Conservation (phyloP, 2,329 filamentous ascomycete species). For the Hirsutella rhossiliensis region DNA sequence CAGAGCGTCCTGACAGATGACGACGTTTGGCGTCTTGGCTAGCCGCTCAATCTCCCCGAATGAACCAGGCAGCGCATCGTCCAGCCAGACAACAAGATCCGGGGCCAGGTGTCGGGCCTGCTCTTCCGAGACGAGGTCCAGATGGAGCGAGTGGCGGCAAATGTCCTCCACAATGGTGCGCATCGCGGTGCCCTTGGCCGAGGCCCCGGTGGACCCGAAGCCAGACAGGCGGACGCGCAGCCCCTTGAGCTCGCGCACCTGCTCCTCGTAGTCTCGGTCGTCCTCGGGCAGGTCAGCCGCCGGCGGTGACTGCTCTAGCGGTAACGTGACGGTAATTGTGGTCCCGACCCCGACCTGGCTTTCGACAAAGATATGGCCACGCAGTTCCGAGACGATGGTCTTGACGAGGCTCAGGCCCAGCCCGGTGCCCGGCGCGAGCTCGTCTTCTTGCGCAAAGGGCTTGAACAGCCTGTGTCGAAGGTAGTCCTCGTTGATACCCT, state of each 20-base stretch:
- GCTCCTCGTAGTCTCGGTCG: slow-evolving; percentile 15
- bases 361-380: slow-evolving; percentile 46
- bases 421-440: slow-evolving; percentile 46
- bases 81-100: slow-evolving; percentile 13
- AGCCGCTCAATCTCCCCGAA: not conserved
- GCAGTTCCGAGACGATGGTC: slow-evolving; percentile 43
- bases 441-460: slow-evolving; percentile 53
- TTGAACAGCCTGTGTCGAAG: slow-evolving; percentile 47
- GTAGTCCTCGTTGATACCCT: slow-evolving; percentile 52
- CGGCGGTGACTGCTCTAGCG: slow-evolving; percentile 8
- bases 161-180: slow-evolving; percentile 9
- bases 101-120: slow-evolving; percentile 6
- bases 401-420: slow-evolving; percentile 55
- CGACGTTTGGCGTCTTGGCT: slow-evolving; percentile 11
- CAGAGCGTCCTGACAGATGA: slow-evolving; percentile 20
- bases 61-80: not conserved
- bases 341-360: slow-evolving; percentile 27
- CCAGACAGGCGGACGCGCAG: slow-evolving; percentile 16
- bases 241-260: slow-evolving; percentile 15
- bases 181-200: not conserved
- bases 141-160: slow-evolving; percentile 20
- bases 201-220: slow-evolving; percentile 1
- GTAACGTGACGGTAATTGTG: slow-evolving; percentile 19
- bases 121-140: slow-evolving; percentile 13
- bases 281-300: slow-evolving; percentile 1